A percentile compares a stretch with the other conserved stretches of the same genome.
phyloP scores from a whole-genome alignment of 208 protist species.

The Porcisia hertigi region DNA sequence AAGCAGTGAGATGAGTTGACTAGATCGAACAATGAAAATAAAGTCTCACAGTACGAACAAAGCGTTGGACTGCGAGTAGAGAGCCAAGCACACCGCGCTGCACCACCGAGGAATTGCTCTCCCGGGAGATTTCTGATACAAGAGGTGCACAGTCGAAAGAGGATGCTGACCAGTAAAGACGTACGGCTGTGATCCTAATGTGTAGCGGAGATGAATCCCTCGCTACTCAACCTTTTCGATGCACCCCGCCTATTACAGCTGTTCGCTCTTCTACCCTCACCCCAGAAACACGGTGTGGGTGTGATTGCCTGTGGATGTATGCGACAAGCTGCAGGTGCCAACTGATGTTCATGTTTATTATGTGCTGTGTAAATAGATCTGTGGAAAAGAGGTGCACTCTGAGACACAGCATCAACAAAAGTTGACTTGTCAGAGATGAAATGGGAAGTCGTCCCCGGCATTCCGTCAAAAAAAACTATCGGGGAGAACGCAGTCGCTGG shows the following conservation, averaged over 20 bases:
- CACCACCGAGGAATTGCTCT: too few species aligned
- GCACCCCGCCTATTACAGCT: neutral
- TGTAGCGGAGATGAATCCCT: too few species aligned
- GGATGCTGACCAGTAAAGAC: too few species aligned
- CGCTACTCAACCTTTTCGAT: too few species aligned
- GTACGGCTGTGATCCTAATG: too few species aligned
- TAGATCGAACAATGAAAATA: neutral
- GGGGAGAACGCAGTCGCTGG: slow-evolving; percentile 1
- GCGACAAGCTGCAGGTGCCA: neutral
- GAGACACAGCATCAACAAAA: neutral
- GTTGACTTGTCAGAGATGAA: neutral
- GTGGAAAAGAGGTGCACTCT: neutral
- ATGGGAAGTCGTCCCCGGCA: neutral
- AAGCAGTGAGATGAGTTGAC: neutral
- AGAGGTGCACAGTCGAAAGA: too few species aligned
- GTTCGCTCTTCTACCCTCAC: neutral
- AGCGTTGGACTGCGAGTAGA: too few species aligned
- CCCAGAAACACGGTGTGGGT: neutral
- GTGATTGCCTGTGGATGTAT: neutral
- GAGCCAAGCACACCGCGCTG: too few species aligned
- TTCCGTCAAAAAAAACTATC: neutral
- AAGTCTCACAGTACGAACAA: too few species aligned
- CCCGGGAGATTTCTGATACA: too few species aligned
- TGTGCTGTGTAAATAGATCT: neutral
- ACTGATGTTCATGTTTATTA: neutral